A percentile compares a stretch with the other conserved stretches of the same genome.
phyloP scores from a whole-genome alignment of 1,139 yeast genomes.

The Geotrichum cucujoidarum region DNA sequence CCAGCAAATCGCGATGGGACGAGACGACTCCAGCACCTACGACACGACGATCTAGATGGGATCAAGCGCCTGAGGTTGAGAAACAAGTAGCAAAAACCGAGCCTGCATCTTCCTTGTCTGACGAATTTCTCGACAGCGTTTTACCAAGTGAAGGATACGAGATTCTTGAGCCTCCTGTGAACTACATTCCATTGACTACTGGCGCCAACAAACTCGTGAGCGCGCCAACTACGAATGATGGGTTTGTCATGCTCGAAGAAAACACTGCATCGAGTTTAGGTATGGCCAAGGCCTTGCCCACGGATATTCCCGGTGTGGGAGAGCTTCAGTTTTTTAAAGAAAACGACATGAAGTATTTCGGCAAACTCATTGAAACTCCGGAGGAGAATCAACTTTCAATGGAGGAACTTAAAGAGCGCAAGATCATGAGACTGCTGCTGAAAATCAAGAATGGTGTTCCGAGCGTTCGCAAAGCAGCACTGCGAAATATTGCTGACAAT shows the following conservation, averaged over 20 bases:
- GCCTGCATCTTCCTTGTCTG: conserved; percentile 41
- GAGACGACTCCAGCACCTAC: conserved; percentile 14
- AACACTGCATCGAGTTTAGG: conserved; percentile 29
- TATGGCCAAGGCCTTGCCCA: conserved; percentile 38
- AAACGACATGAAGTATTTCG: conserved; percentile 69
- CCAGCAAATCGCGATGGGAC: conserved; percentile 26
- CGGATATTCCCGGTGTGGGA: conserved; percentile 60
- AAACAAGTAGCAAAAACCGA: not conserved
- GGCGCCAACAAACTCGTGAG: conserved; percentile 28
- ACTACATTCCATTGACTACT: conserved; percentile 39
- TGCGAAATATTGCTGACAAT: conserved; percentile 61
- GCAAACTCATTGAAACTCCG: conserved; percentile 47
- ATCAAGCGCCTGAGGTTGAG: conserved; percentile 38
- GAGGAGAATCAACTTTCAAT: conserved; percentile 39
- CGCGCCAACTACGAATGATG: conserved; percentile 38
- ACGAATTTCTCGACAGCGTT: conserved; percentile 47
- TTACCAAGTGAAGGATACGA: conserved; percentile 52
- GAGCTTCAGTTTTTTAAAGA: conserved; percentile 64
- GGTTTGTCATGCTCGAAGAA: conserved; percentile 35
- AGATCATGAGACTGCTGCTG: conserved; percentile 59
- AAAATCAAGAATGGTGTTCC: conserved; percentile 77
- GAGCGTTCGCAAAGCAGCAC: conserved; percentile 59
- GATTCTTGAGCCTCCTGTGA: conserved; percentile 46
- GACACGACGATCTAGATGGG: conserved; percentile 31
- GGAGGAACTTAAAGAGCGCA: conserved; percentile 56